phyloP scores from a whole-genome alignment of 2,329 filamentous ascomycete genomes.

The Trichothecium roseum region DNA sequence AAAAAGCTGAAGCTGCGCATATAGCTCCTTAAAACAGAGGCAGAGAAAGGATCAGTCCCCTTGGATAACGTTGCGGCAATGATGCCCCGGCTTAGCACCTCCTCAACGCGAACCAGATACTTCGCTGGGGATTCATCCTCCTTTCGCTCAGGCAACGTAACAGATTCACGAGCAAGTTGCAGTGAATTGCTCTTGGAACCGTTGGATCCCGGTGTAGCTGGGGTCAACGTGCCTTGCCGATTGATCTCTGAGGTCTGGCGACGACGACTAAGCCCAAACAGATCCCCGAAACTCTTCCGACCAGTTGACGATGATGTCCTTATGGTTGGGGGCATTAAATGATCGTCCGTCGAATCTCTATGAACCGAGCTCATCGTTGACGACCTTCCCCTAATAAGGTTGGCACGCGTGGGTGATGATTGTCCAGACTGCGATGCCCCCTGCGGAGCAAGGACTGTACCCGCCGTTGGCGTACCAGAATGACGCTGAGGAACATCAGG shows the following conservation, averaged over 20 bases:
- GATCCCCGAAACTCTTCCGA: slow-evolving; percentile 83
- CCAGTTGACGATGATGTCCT: slow-evolving; percentile 83
- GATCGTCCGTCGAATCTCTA: slow-evolving; percentile 60
- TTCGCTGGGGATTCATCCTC: slow-evolving; percentile 86
- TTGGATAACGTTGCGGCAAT: slow-evolving; percentile 83
- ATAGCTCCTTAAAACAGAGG: slow-evolving; percentile 79
- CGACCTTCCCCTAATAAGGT: slow-evolving; percentile 63
- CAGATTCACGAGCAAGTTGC: slow-evolving; percentile 61
- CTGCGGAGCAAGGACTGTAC: slow-evolving; percentile 31
- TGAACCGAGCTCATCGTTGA: slow-evolving; percentile 82
- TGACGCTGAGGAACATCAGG: slow-evolving; percentile 16
- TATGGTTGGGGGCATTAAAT: slow-evolving; percentile 54
- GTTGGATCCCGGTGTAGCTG: slow-evolving; percentile 58
- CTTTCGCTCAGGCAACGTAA: slow-evolving; percentile 64
- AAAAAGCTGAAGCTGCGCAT: slow-evolving; percentile 95
- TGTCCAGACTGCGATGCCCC: slow-evolving; percentile 40
- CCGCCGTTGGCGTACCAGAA: slow-evolving; percentile 30
- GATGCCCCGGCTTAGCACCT: slow-evolving; percentile 65
- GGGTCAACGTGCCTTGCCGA: slow-evolving; percentile 57
- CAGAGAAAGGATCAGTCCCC: slow-evolving; percentile 73
- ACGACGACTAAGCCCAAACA: slow-evolving; percentile 69
- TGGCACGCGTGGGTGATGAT: slow-evolving; percentile 56
- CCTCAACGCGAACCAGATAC: slow-evolving; percentile 77
- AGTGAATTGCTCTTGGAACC: slow-evolving; percentile 77
- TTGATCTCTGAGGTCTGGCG: slow-evolving; percentile 71